phyloP scores from a whole-genome alignment of 305 asterid genomes.

The Galium porrigens region DNA sequence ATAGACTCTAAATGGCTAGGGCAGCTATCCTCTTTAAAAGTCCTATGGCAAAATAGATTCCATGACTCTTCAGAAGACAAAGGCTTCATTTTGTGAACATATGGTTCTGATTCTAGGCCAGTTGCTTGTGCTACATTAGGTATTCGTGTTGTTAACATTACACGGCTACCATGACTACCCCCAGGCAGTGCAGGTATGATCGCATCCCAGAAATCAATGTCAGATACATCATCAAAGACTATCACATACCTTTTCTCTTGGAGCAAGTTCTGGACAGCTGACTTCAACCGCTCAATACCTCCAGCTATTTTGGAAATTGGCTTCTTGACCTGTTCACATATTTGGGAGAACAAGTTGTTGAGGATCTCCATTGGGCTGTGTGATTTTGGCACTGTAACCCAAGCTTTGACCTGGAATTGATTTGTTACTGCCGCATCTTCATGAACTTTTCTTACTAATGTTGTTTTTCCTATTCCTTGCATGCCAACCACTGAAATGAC shows the following conservation, averaged over 20 bases:
- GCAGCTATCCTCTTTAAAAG: constrained; percentile 12
- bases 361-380: constrained; percentile 4
- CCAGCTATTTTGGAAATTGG: background rate
- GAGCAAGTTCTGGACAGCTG: constrained; percentile 3
- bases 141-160: constrained; percentile 23
- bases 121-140: constrained; percentile 15
- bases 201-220: constrained; percentile 5
- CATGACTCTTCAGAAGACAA: constrained; percentile 22
- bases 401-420: constrained; percentile 5
- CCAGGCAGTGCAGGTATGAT: constrained; percentile 9
- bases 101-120: constrained; percentile 4
- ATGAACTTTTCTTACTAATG: constrained; percentile 6
- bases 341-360: background rate
- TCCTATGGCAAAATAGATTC: constrained; percentile 23
- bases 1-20: constrained; percentile 16
- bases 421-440: constrained; percentile 9
- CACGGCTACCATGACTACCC: constrained; percentile 19
- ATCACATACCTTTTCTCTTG: constrained; percentile 8
- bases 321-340: constrained; percentile 2
- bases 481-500: constrained; percentile 12
- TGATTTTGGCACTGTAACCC: constrained; percentile 1
- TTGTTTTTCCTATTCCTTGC: constrained; percentile 12
- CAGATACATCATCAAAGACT: constrained; percentile 9
- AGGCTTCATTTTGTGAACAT: constrained; percentile 16
- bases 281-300: background rate